Base-by-base conservation (phyloP, 2,329 filamentous ascomycete genomes). In the Ascochyta lentis region DNA sequence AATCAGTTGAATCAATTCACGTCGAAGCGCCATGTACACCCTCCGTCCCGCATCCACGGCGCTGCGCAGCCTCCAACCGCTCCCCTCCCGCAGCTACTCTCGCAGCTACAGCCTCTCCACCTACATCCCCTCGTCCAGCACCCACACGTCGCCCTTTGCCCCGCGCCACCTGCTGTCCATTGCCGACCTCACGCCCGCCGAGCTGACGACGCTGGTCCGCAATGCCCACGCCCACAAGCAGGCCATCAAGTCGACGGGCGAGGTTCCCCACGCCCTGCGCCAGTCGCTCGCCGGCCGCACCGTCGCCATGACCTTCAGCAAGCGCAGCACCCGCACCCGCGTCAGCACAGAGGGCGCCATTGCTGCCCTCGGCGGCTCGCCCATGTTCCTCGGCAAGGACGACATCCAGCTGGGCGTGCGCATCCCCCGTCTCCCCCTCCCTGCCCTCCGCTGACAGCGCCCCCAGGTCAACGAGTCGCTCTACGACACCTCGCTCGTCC, bases 261-360 rank as follows among this genome's bases (percentile, higher is more conserved):
- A 83, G 49, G 78, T 85, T 43, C 86, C 89, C 3, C 74, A 79
- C 46, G 79, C 81, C 39, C 79, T 96, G 50, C 79, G 83, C 49
- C 82, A 83, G 37, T 80, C 85, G 10, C 79, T 99, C 60, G 78
- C 84, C 0, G 90, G 91, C 48, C 87, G 91, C 76, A 93, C 92
- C 0, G 86, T 99, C 29, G 94, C 95, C 64, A 89, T 99, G 87
- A 91, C 96, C 83, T 99, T 99, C 82, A 96, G 85, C 83, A 99
- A 99, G 80, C 88, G 93, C 65, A 96, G 90, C 68, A 99, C 95
- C 12, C 86, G 95, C 57, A 99, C 95, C 12, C 88, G 95, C 59
- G 89, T 99, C 29, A 96, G 92, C 1, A 97, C 93, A 1, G 95
- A 99, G 80, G 89, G 89, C 7, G 95, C 95, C 12, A 88, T 97